Conservation (phyloP, 2,329 filamentous ascomycete genomes). For the Pestalotiopsis sp. region DNA sequence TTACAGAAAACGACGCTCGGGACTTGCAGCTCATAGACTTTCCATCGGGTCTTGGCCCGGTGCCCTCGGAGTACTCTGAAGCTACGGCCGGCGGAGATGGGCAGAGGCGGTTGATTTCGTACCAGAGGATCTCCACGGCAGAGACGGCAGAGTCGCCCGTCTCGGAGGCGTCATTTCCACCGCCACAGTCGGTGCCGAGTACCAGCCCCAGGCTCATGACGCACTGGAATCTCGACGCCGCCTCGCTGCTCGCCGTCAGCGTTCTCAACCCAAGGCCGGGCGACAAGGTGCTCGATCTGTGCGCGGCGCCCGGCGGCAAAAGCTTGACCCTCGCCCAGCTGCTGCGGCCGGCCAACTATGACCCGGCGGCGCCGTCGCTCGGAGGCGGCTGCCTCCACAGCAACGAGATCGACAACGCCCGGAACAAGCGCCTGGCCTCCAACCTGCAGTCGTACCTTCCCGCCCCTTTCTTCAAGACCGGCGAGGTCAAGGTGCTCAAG, state of each 20-base stretch:
- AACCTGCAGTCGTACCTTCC: constrained; percentile 30
- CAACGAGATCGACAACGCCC: constrained; percentile 35
- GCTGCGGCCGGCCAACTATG: constrained; percentile 24
- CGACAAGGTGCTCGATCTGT: constrained; percentile 41
- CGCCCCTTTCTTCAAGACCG: constrained; percentile 21
- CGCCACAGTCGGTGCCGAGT: constrained; percentile 19
- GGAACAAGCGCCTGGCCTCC: constrained; percentile 33
- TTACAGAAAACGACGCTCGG: constrained; percentile 19
- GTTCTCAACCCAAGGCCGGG: constrained; percentile 36
- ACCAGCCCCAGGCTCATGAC: constrained; percentile 24
- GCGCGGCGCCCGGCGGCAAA: constrained; percentile 39
- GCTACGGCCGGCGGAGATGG: not conserved
- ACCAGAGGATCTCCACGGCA: constrained; percentile 20
- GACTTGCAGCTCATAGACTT: constrained; percentile 21
- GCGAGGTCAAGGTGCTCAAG: constrained; percentile 26
- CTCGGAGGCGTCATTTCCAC: constrained; percentile 25
- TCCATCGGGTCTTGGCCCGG: constrained; percentile 1
- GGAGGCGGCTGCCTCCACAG: constrained; percentile 36
- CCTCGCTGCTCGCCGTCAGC: constrained; percentile 30
- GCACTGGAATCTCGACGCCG: constrained; percentile 34
- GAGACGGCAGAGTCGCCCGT: constrained; percentile 12
- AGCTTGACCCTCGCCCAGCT: constrained; percentile 35
- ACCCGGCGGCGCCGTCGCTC: constrained; percentile 21
- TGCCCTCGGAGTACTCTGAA: not conserved
- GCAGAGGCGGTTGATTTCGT: constrained; percentile 17